Conservation (phyloP, 2,329 filamentous ascomycete species). For the Aspergillus pseudoviridinutans region DNA sequence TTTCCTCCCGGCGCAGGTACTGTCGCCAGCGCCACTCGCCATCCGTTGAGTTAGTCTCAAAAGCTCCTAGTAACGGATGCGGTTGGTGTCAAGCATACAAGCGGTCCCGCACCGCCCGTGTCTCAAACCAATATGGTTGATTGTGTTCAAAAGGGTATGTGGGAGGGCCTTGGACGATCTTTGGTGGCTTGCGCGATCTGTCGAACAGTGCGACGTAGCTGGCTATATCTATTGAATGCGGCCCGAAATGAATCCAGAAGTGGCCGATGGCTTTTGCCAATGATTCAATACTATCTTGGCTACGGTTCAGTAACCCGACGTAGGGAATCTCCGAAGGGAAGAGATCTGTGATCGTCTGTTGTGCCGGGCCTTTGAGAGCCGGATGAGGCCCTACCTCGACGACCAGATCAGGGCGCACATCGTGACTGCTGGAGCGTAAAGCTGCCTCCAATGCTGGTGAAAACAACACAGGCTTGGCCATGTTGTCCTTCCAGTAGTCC, state of each 20-base stretch:
- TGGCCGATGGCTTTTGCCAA: constrained; percentile 23
- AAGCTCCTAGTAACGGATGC: too few relatives aligned
- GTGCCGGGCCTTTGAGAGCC: neutral
- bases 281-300: constrained; percentile 14
- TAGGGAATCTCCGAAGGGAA: neutral
- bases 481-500: constrained; percentile 1
- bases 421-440: too few relatives aligned
- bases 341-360: neutral
- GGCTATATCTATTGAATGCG: neutral
- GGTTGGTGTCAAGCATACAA: constrained; percentile 11
- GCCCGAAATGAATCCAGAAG: neutral
- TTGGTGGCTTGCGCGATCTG: neutral
- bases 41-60: constrained; percentile 12
- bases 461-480: neutral
- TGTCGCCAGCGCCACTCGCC: constrained; percentile 16
- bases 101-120: constrained; percentile 37
- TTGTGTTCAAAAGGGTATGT: constrained; percentile 48
- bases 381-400: constrained; percentile 2
- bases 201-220: constrained; percentile 1
- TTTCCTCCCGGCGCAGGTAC: constrained; percentile 13
- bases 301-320: neutral
- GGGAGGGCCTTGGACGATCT: constrained; percentile 23
- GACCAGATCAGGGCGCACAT: too few relatives aligned
- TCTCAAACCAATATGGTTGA: constrained; percentile 40
- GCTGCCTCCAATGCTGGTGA: too few relatives aligned